Base-by-base conservation (phyloP, 495 filamentous ascomycete genomes). In the Neurospora sp. region DNA sequence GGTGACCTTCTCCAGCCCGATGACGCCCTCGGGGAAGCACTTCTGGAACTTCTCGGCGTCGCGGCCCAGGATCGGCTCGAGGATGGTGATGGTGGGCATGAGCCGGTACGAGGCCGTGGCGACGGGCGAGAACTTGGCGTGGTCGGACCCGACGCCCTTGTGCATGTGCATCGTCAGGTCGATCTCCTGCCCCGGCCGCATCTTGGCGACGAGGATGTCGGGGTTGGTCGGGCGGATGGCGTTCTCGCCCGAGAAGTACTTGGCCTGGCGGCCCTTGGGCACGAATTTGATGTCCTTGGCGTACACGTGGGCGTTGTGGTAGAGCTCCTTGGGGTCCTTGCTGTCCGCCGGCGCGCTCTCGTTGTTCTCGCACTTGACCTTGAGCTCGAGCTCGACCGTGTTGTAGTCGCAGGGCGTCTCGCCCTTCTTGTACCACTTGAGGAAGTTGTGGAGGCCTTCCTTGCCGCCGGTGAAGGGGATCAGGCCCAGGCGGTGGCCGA, bases 61-160 rank as follows among this genome's bases (percentile, higher is more conserved):
- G 2, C 84, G 85, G 7, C 94, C 96, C 1, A 96, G 78, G 70
- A 99, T 97, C 20, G 96, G 95, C 72, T 86, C 84, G 48, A 84
- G 79, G 77, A 98, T 98, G 22, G 87, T 85, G 78, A 99, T 98
- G 68, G 89, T 88, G 2, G 96, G 96, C 75, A 99, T 79, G 10
- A 99, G 86, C 20, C 96, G 89, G 83, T 99, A 99, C 46, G 90
- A 90, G 10, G 96, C 95, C 0, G 96, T 97, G 5, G 95, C 94
- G 22, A 99, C 96, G 38, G 96, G 96, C 1, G 93, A 97, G 86
- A 95, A 99, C 80, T 99, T 99, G 68, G 96, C 92, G 82, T 99
- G 96, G 83, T 98, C 96, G 72, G 90, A 91, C 18, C 96, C 96
- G 71, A 96, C 91, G 35, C 96, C 96, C 82, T 97, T 98, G 82